Base-by-base conservation (phyloP, 2,329 filamentous ascomycete species). In the Botrytis paeoniae region DNA sequence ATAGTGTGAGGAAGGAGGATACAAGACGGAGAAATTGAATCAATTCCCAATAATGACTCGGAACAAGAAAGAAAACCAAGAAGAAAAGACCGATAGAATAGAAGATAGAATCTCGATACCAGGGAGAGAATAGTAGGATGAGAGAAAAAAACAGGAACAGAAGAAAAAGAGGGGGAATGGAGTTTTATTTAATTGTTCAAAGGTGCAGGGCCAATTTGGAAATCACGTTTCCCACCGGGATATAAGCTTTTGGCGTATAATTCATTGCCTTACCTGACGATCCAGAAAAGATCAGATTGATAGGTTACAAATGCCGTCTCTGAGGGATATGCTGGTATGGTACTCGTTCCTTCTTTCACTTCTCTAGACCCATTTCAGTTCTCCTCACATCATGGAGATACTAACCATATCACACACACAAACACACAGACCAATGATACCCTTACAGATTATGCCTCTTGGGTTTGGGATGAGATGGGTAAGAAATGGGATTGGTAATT, bases 101-200 rank as follows among this genome's bases (percentile, higher is more conserved):
- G 14, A 45, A 62, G 68, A 43, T 1, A 39, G 22, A 29, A 41
- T 29, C 29, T 39, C n/a, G 25, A 62, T n/a, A 14, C 9, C 10
- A 10, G 12, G 16, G 35, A 57, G n/a, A 41, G 35, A 57, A 41
- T 32, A 7, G 32, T 66, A 29, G 29, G 37, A 69, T 69, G 72
- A 70, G 70, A 71, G 51, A 60, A 41, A 69, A 69, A 63, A 71
- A 61, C 41, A 51, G 51, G 57, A 45, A 35, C 51, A 48, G 43
- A 48, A 70, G 65, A 73, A 71, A 54, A 68, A 73, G 72, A 68
- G 62, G 69, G 66, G 64, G 65, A 71, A 73, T 73, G 69, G 62
- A 73, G 73, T 75, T 74, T 76, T 76, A 75, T 75, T 73, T 75
- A 74, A 69, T 64, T 57, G 60, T 66, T 68, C 48, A 68, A 54